Base-by-base conservation (phyloP, 805 yeast species). In the Sugiyamaella smithiae region DNA sequence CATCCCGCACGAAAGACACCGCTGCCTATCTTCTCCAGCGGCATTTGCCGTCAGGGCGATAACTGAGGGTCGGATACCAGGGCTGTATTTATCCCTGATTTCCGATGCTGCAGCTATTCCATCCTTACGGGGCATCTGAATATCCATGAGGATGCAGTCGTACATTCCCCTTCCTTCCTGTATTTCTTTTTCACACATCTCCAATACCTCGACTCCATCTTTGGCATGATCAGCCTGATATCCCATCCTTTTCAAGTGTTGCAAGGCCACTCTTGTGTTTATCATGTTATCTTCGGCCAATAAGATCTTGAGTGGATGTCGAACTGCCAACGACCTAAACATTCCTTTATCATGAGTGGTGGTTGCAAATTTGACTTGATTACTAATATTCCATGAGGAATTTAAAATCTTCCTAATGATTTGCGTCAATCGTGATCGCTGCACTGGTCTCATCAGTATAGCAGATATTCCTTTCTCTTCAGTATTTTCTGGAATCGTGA, bases 71-170 rank as follows among this genome's bases (percentile, higher is more conserved):
- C 67, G 54, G 5, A 53, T 50, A 2, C 58, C 57, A 14, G 55
- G 52, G 7, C 58, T 63, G 46, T 73, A 74, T 22, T 58, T 46
- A 40, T 63, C 60, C 37, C 56, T 58, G 32, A 75, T 57, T 47
- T 73, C 77, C 7, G 60, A 61, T 0, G 78, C 70, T 1, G 80
- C 72, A 4, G 73, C 70, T 28, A 76, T 74, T 1, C 82, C 82
- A 57, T 78, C 82, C 59, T 71, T 73, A 28, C 71, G 63, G 11
- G 80, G 81, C 80, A 76, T 76, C 50, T 76, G 80, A 17, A 77
- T 73, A 56, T 78, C 82, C 82, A 78, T 77, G 43, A 78, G 65
- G 9, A 77, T 71, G 42, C 75, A 67, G 53, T 78, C 82, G 57
- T 77, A 78, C 57, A 63, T 65, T 19, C 66, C 62, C n/a, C 68